Evolutionary conservation across 148 eudicot genomes (phyloP).

Genomic region (Simmondsia chinensis): DNA sequence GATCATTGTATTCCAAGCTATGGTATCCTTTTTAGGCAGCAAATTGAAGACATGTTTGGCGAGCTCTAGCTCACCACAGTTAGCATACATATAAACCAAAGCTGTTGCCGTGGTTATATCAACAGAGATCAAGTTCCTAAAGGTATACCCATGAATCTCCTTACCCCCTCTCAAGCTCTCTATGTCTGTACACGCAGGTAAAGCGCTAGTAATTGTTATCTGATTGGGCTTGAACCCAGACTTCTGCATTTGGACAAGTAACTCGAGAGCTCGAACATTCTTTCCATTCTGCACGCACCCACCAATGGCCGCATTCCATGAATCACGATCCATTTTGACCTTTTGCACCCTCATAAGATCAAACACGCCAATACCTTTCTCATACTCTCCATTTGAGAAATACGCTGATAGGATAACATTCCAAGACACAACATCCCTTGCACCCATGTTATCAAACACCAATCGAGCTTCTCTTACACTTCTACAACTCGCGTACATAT

Average conservation of each 20-base stretch:
- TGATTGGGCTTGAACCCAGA: slow-evolving; percentile 52
- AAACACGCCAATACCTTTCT: slow-evolving; percentile 37
- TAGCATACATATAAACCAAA: slow-evolving; percentile 62
- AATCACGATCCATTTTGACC: slow-evolving; percentile 31
- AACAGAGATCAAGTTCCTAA: slow-evolving; percentile 35
- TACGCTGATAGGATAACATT: slow-evolving; percentile 60
- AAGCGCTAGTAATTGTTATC: slow-evolving; percentile 50
- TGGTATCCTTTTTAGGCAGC: slow-evolving; percentile 46
- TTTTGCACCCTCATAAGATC: slow-evolving; percentile 33
- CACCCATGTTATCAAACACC: slow-evolving; percentile 39
- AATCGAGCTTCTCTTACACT: slow-evolving; percentile 45
- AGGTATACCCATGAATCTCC: slow-evolving; percentile 55
- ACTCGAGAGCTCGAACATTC: slow-evolving; percentile 38
- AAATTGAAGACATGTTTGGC: slow-evolving; percentile 34
- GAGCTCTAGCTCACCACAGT: slow-evolving; percentile 58
- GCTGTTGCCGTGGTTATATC: slow-evolving; percentile 57
- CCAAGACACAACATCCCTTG: slow-evolving; percentile 49
- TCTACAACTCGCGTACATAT: slow-evolving; percentile 62
- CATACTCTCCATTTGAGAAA: slow-evolving; percentile 50
- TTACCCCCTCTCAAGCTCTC: slow-evolving; percentile 62
- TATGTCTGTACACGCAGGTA: slow-evolving; percentile 55
- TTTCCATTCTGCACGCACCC: slow-evolving; percentile 59
- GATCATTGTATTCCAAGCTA: slow-evolving; percentile 80
- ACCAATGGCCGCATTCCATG: slow-evolving; percentile 75
- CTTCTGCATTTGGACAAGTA: slow-evolving; percentile 48